Conservation (phyloP, 352 stramenopile species). For the Globisporangium paroecandrum region DNA sequence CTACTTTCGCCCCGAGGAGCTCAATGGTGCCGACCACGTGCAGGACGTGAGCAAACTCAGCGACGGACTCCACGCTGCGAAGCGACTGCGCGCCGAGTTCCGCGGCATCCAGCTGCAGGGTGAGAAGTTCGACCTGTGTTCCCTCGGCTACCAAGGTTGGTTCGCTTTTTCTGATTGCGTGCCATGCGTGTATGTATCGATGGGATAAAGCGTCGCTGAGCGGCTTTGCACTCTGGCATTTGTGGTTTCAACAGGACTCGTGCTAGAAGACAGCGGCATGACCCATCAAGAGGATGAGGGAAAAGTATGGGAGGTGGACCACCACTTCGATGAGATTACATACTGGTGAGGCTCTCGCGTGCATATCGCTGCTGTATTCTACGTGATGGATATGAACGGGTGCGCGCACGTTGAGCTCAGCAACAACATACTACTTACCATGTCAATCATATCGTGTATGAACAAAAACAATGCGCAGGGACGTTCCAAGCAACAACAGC, state of each 20-base stretch:
- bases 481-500: slow-evolving; percentile 53
- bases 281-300: slow-evolving; percentile 56
- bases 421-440: background rate
- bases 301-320: slow-evolving; percentile 72
- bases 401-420: background rate
- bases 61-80: slow-evolving; percentile 18
- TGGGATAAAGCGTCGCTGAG: background rate
- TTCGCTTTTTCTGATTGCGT: background rate
- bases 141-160: slow-evolving; percentile 50
- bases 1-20: slow-evolving; percentile 59
- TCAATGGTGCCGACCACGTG: slow-evolving; percentile 24
- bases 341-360: slow-evolving; percentile 45
- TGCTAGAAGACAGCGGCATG: slow-evolving; percentile 61
- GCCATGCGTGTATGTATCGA: background rate
- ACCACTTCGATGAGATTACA: slow-evolving; percentile 69
- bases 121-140: slow-evolving; percentile 33
- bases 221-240: background rate
- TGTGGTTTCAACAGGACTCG: slow-evolving; percentile 32
- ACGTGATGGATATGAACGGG: background rate
- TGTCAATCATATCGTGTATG: background rate
- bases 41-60: slow-evolving; percentile 25
- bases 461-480: slow-evolving; percentile 25
- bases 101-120: slow-evolving; percentile 66
- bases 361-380: background rate
- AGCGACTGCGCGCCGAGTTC: slow-evolving; percentile 48